These are phyloP conservation scores for Epichloe sylvatica DNA, from an alignment of 2,329 filamentous ascomycete species.

Conservation along the genomic window DNA sequence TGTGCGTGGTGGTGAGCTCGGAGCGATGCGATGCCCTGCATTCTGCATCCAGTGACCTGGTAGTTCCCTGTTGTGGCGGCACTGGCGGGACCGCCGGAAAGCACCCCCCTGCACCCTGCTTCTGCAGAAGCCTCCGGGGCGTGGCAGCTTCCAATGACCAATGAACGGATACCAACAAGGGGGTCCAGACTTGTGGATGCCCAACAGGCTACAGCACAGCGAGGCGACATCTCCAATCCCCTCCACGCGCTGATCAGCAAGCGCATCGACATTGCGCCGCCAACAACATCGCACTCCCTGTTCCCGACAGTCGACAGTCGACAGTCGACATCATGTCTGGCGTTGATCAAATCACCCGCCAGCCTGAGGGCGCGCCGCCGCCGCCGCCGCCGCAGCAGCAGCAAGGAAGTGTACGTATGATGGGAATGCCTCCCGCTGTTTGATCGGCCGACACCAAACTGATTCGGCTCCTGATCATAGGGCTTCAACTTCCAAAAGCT, in stretches of 20 bases:
- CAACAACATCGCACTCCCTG: background rate
- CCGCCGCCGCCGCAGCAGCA: conserved; percentile 1
- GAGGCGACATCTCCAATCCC: background rate
- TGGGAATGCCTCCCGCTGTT: background rate
- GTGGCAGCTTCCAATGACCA: too few species aligned
- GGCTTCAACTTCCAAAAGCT: conserved; percentile 31
- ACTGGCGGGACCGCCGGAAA: background rate
- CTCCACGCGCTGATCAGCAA: background rate
- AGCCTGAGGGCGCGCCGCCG: conserved; percentile 12
- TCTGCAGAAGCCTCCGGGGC: too few species aligned
- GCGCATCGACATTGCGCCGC: background rate
- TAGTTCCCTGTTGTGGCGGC: background rate
- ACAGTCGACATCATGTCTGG: conserved; percentile 1
- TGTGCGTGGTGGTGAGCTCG: too few species aligned
- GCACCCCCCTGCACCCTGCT: too few species aligned
- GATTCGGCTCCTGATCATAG: conserved; percentile 8
- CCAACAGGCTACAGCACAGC: background rate
- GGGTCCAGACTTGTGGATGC: background rate
- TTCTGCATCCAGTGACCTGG: too few species aligned
- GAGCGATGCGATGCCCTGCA: too few species aligned
- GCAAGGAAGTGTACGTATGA: conserved; percentile 13
- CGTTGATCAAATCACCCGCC: background rate
- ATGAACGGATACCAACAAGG: too few species aligned
- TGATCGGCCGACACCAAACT: background rate
- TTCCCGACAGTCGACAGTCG: background rate